These are phyloP conservation scores for Borovskyia barvae DNA, from an alignment of 208 protist genomes.

Conservation along the genomic window DNA sequence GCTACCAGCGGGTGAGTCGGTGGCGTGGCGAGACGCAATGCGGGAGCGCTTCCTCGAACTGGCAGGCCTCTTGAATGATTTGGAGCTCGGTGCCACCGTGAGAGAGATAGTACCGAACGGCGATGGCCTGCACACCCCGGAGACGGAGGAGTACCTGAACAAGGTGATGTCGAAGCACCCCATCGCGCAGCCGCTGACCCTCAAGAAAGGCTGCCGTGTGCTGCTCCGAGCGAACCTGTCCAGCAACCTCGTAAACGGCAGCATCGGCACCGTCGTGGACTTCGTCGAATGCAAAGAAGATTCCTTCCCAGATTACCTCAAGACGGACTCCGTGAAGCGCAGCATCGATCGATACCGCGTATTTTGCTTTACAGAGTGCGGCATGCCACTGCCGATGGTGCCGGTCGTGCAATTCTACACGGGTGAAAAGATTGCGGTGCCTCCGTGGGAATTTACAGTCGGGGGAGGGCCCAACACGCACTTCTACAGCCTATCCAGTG, in stretches of 20 bases:
- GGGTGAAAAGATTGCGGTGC: slow-evolving; percentile 69
- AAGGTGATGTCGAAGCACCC: slow-evolving; percentile 80
- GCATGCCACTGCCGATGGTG: slow-evolving; percentile 74
- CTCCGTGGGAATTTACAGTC: slow-evolving; percentile 83
- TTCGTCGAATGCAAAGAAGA: slow-evolving; percentile 73
- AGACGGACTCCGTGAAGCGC: slow-evolving; percentile 47
- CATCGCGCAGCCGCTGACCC: slow-evolving; percentile 76
- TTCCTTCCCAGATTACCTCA: slow-evolving; percentile 70
- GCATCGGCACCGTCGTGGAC: slow-evolving; percentile 85
- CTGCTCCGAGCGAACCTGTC: slow-evolving; percentile 79
- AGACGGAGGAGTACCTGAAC: slow-evolving; percentile 78
- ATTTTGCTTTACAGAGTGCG: slow-evolving; percentile 80
- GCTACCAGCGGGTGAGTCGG: slow-evolving; percentile 73
- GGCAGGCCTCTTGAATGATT: slow-evolving; percentile 72
- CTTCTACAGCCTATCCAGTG: slow-evolving; percentile 76
- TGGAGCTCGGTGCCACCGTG: slow-evolving; percentile 70
- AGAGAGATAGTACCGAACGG: slow-evolving; percentile 78
- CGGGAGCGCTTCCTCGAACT: slow-evolving; percentile 78
- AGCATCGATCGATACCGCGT: slow-evolving; percentile 81
- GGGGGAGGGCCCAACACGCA: slow-evolving; percentile 69
- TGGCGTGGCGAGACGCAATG: slow-evolving; percentile 81
- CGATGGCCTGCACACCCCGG: slow-evolving; percentile 79
- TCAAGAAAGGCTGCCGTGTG: slow-evolving; percentile 87
- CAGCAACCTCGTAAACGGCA: slow-evolving; percentile 82
- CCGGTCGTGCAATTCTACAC: slow-evolving; percentile 87